Evolutionary conservation across 305 asterid species (phyloP).

Genomic region (Fraxinus paxiana): DNA sequence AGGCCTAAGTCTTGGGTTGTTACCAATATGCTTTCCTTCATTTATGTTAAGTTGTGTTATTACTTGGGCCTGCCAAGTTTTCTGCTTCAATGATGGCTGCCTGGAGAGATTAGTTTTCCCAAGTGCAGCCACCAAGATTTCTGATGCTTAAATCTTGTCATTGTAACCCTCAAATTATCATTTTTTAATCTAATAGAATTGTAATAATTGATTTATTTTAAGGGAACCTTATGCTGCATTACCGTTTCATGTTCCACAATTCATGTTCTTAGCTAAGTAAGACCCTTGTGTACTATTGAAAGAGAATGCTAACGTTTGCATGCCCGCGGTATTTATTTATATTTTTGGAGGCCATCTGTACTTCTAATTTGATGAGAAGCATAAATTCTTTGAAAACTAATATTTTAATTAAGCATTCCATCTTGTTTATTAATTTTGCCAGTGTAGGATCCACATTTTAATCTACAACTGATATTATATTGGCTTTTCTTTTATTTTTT

Average conservation of each 20-base stretch:
- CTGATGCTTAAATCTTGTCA: not conserved
- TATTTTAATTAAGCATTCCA: not conserved
- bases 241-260: not conserved
- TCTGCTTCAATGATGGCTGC: not conserved
- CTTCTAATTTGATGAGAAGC: not conserved
- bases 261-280: not conserved
- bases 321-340: not conserved
- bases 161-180: not conserved
- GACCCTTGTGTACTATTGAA: not conserved
- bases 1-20: not conserved
- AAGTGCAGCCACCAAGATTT: slow-evolving; percentile 3
- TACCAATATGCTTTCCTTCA: not conserved
- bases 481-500: not conserved
- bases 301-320: not conserved
- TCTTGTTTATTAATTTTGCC: not conserved
- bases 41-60: not conserved
- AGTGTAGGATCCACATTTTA: not conserved
- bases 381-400: not conserved
- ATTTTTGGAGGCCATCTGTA: not conserved
- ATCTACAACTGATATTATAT: not conserved
- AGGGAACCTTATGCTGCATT: not conserved
- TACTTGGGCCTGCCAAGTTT: not conserved
- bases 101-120: not conserved
- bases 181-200: not conserved
- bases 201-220: not conserved